A percentile compares a stretch with the other conserved stretches of the same genome.
These are phyloP conservation scores for Fusarium clavum DNA, from an alignment of 2,329 filamentous ascomycete species.

Conservation along the genomic window DNA sequence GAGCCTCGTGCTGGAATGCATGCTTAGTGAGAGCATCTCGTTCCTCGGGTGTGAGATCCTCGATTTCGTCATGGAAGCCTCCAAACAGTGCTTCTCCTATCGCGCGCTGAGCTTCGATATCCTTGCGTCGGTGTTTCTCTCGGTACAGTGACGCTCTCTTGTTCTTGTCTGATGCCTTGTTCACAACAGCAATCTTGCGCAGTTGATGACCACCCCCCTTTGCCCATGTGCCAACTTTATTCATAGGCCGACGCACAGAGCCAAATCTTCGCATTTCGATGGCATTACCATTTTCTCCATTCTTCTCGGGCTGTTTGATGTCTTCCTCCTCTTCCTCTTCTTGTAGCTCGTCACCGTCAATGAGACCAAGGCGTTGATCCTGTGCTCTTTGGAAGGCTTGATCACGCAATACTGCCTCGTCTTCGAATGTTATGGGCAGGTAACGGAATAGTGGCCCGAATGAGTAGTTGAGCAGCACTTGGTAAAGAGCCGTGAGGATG, in stretches of 20 bases:
- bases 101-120: constrained; percentile 77
- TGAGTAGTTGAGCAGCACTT: constrained; percentile 81
- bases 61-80: constrained; percentile 90
- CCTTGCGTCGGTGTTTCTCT: constrained; percentile 62
- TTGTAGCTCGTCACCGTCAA: constrained; percentile 61
- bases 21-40: constrained; percentile 85
- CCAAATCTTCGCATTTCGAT: constrained; percentile 57
- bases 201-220: constrained; percentile 62
- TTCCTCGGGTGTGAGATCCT: constrained; percentile 91
- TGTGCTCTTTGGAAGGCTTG: constrained; percentile 87
- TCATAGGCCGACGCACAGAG: constrained; percentile 58
- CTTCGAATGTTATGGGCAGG: constrained; percentile 93
- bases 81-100: constrained; percentile 87
- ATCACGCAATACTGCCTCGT: constrained; percentile 92
- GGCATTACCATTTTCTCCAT: constrained; percentile 51
- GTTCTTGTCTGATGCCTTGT: constrained; percentile 42
- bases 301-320: constrained; percentile 52
- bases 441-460: constrained; percentile 90
- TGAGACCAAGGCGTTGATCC: constrained; percentile 73
- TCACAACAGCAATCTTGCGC: constrained; percentile 55
- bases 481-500: constrained; percentile 79
- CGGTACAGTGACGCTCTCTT: constrained; percentile 61
- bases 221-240: constrained; percentile 54
- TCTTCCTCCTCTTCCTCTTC: constrained; percentile 55
- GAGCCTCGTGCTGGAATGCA: constrained; percentile 90